Evolutionary conservation across 352 stramenopile species (phyloP), one percentile per base, ranked within the genome.

Genomic region (Globisporangium acanthophoron): DNA sequence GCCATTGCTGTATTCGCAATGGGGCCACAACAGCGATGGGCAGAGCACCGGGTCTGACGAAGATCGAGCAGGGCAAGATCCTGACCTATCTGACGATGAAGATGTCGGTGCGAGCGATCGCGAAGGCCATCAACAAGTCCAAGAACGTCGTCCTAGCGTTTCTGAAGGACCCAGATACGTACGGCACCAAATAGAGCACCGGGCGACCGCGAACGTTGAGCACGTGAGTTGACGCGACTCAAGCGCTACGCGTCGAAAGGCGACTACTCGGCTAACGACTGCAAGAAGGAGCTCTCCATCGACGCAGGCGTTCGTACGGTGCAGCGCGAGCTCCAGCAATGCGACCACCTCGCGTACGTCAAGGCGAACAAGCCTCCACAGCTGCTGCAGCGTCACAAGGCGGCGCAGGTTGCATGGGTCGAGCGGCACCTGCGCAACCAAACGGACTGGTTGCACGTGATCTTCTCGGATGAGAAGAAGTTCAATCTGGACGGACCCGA

Each of bases 391-490:
- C 33, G 33, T 39, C 33, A 39, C 33, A 39, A 39, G 6, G 6
- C 33, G 33, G 33, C 9, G 33, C 33, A 2, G 33, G 33, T 39
- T 11, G 33, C 33, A 39, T 48, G 46, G 37, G 35, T 50, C 21
- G 40, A 33, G 20, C 40, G 40, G 40, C 33, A 39, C 33, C 33
- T 39, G 33, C 33, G 33, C 33, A 11, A 39, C 33, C 33, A 2
- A 11, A 39, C 33, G 33, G 44, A 49, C 16, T 49, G 44, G 44
- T 24, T 3, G 44, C 20, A 1, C 18, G 29, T 58, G 29, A 58
- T 60, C 43, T 60, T 60, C n/a, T 54, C 29, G 15, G 44, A 54
- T 21, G 44, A 60, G 40, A 60, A 60, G 29, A 60, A 60, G n/a
- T 54, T 60, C n/a, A 60, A 60, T 31, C 29, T 60, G n/a, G 54